Evolutionary conservation across 2,329 filamentous ascomycete species (phyloP).

Genomic region (Xylariaceae sp.): DNA sequence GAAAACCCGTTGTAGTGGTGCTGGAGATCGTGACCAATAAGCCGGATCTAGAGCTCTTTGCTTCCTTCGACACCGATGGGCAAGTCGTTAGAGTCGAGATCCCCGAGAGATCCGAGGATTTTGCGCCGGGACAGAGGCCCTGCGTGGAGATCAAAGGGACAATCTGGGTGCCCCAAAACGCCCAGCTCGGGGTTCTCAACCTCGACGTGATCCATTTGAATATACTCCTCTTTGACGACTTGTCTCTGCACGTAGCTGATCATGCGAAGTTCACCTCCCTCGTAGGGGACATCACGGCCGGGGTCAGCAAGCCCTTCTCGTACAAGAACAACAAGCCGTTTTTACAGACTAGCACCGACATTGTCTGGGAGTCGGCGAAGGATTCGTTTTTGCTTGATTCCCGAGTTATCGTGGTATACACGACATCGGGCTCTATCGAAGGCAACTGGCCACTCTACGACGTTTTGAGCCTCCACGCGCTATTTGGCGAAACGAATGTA

Average conservation of each 20-base stretch:
- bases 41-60: slow-evolving; percentile 34
- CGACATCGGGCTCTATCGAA: slow-evolving; percentile 40
- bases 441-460: slow-evolving; percentile 50
- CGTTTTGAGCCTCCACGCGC: slow-evolving; percentile 40
- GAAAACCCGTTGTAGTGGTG: slow-evolving; percentile 29
- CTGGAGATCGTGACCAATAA: slow-evolving; percentile 45
- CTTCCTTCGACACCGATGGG: slow-evolving; percentile 31
- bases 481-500: slow-evolving; percentile 40
- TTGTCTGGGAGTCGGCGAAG: slow-evolving; percentile 27
- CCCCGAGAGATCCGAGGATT: slow-evolving; percentile 34
- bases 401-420: slow-evolving; percentile 38
- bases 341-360: slow-evolving; percentile 9
- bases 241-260: slow-evolving; percentile 33
- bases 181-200: slow-evolving; percentile 35
- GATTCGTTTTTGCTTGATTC: slow-evolving; percentile 40
- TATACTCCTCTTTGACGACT: slow-evolving; percentile 37
- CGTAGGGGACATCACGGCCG: slow-evolving; percentile 37
- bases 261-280: slow-evolving; percentile 35
- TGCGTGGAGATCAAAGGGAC: slow-evolving; percentile 47
- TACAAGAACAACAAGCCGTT: slow-evolving; percentile 16
- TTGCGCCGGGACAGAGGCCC: slow-evolving; percentile 28
- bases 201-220: slow-evolving; percentile 35
- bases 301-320: slow-evolving; percentile 25
- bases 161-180: slow-evolving; percentile 41
- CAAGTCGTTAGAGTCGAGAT: slow-evolving; percentile 39